Evolutionary conservation across 2,329 filamentous ascomycete species (phyloP).

Genomic region (Neofusicoccum cordaticola): DNA sequence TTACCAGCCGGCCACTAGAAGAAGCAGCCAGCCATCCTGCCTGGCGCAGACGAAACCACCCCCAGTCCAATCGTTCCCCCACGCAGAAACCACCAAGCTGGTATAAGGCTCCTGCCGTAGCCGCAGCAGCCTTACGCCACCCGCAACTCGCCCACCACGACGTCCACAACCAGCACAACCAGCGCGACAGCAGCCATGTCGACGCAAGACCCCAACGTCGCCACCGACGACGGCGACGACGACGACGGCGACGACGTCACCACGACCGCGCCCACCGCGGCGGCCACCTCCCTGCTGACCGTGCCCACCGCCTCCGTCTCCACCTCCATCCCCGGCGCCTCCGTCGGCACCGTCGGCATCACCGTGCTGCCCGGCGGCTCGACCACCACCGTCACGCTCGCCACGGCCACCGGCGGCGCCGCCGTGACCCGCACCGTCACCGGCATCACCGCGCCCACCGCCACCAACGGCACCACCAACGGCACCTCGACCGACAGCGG

Average conservation of each 20-base stretch:
- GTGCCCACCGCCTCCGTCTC: background rate
- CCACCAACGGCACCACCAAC: background rate
- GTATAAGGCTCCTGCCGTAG: no score
- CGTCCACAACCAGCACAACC: background rate
- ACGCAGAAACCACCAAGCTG: background rate
- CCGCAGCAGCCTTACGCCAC: background rate
- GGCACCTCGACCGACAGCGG: background rate
- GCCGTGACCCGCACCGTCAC: background rate
- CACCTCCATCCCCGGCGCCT: background rate
- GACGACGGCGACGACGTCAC: background rate
- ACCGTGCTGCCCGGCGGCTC: background rate
- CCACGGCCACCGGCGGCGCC: background rate
- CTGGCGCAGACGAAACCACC: background rate
- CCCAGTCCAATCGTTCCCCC: background rate
- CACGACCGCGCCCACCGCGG: background rate
- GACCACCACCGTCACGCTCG: background rate
- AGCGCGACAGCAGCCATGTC: background rate
- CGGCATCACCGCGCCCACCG: background rate
- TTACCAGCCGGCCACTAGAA: background rate
- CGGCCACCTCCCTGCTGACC: background rate
- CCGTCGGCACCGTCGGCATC: background rate
- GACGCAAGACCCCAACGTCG: background rate
- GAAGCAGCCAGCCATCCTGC: background rate
- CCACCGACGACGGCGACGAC: background rate
- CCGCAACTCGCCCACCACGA: background rate